Conservation (phyloP, 305 asterid genomes). For the Fraxinus paxiana region DNA sequence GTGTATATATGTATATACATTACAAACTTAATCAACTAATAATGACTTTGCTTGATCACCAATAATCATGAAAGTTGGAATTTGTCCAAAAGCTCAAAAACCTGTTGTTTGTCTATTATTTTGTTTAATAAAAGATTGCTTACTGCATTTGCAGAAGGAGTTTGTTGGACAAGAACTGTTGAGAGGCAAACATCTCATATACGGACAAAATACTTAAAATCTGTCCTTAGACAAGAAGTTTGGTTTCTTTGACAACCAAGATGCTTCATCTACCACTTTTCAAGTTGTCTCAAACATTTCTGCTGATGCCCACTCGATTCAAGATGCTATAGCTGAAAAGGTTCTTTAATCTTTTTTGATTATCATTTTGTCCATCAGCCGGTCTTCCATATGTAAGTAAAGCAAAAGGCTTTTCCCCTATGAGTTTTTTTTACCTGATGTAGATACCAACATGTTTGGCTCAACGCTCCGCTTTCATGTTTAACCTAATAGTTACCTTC, state of each 20-base stretch:
- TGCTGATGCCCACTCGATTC: slow-evolving; percentile 61
- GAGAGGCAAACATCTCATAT: slow-evolving; percentile 61
- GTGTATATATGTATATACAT: too few relatives aligned
- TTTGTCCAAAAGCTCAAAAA: background rate
- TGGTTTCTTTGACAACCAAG: slow-evolving; percentile 60
- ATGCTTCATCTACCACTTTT: slow-evolving; percentile 55
- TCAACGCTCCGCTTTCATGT: slow-evolving; percentile 45
- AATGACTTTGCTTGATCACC: background rate
- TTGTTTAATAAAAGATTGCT: background rate
- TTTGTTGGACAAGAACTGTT: slow-evolving; percentile 59
- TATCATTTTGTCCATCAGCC: background rate
- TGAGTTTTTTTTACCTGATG: background rate
- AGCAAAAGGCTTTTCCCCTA: background rate
- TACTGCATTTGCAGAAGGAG: slow-evolving; percentile 37
- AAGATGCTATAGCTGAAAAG: slow-evolving; percentile 76
- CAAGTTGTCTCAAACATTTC: slow-evolving; percentile 66
- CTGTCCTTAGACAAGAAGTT: slow-evolving; percentile 65
- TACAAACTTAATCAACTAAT: background rate
- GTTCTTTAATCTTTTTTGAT: slow-evolving; percentile 20
- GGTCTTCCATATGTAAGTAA: background rate
- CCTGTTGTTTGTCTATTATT: slow-evolving; percentile 12
- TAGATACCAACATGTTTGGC: slow-evolving; percentile 71
- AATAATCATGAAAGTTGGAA: background rate
- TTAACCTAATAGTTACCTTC: slow-evolving; percentile 51
- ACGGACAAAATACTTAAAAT: slow-evolving; percentile 39